These are phyloP conservation scores for Cercospora brassicicola DNA, from an alignment of 2,329 filamentous ascomycete species.

Conservation along the genomic window DNA sequence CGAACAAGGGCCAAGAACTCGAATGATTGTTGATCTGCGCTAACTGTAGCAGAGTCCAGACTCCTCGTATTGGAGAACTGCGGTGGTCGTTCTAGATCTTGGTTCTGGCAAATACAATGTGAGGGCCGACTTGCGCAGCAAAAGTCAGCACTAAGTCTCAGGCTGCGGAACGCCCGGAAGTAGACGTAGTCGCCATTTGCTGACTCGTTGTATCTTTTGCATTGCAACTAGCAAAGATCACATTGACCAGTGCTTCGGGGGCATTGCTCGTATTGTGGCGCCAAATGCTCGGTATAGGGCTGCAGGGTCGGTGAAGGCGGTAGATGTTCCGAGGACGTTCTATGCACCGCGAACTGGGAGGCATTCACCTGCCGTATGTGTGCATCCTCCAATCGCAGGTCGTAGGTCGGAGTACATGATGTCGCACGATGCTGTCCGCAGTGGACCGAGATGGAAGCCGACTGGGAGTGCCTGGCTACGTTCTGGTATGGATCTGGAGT, in stretches of 20 bases:
- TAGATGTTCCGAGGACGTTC: neutral
- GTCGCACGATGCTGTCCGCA: neutral
- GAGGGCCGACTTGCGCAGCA: neutral
- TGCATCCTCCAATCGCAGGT: neutral
- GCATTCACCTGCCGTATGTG: neutral
- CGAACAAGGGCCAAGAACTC: neutral
- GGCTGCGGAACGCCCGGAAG: neutral
- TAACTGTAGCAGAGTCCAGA: neutral
- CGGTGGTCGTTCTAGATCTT: neutral
- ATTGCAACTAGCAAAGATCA: neutral
- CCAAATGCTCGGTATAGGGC: neutral
- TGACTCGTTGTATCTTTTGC: neutral
- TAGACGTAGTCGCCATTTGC: neutral
- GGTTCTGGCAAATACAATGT: neutral
- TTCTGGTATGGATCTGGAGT: neutral
- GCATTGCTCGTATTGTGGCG: neutral
- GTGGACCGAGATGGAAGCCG: neutral
- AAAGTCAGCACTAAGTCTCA: neutral
- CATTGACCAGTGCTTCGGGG: neutral
- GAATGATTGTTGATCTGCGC: neutral
- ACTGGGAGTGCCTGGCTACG: neutral
- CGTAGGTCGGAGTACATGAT: neutral
- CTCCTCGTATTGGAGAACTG: neutral
- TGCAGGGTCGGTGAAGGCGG: neutral
- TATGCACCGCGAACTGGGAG: neutral